A percentile compares a stretch with the other conserved stretches of the same genome.
Evolutionary conservation across 1,139 yeast species (phyloP).

Genomic region (Yamadazyma epiphylla): DNA sequence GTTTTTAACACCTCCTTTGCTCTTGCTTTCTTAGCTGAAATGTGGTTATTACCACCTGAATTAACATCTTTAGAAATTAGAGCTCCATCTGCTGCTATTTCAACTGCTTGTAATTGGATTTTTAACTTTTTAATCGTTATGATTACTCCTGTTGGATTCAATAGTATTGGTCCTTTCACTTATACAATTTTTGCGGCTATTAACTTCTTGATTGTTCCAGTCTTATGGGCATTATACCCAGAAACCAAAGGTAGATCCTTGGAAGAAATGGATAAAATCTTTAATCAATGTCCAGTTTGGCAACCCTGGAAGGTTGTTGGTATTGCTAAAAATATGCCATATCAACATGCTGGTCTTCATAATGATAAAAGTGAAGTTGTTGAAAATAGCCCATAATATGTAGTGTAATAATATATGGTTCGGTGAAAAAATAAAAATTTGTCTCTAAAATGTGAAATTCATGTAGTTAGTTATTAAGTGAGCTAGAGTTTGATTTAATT

Average conservation of each 20-base stretch:
- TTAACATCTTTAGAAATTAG: constrained; percentile 29
- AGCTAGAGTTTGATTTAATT: too few species aligned
- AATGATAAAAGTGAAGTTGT: too few species aligned
- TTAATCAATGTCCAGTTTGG: constrained; percentile 33
- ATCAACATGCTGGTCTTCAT: constrained; percentile 18
- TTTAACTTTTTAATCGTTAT: constrained; percentile 42
- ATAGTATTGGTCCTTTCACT: constrained; percentile 29
- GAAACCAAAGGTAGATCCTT: constrained; percentile 59
- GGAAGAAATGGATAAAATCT: constrained; percentile 62
- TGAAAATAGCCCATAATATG: too few species aligned
- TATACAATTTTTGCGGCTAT: constrained; percentile 34
- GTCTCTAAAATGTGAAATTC: too few species aligned
- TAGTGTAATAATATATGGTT: too few species aligned
- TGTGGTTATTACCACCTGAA: constrained; percentile 46
- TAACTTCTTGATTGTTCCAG: constrained; percentile 50
- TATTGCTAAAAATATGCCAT: constrained; percentile 32
- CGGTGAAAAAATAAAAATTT: too few species aligned
- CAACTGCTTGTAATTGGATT: constrained; percentile 37
- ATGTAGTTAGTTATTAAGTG: too few species aligned
- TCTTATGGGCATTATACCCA: constrained; percentile 52
- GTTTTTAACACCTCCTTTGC: constrained; percentile 34
- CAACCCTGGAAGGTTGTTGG: constrained; percentile 37
- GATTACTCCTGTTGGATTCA: constrained; percentile 34
- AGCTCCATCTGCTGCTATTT: constrained; percentile 33
- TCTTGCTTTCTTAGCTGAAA: constrained; percentile 25